Evolutionary conservation across 768 basidiomycete genomes (phyloP).

Genomic region (Heimioporus sp.): DNA sequence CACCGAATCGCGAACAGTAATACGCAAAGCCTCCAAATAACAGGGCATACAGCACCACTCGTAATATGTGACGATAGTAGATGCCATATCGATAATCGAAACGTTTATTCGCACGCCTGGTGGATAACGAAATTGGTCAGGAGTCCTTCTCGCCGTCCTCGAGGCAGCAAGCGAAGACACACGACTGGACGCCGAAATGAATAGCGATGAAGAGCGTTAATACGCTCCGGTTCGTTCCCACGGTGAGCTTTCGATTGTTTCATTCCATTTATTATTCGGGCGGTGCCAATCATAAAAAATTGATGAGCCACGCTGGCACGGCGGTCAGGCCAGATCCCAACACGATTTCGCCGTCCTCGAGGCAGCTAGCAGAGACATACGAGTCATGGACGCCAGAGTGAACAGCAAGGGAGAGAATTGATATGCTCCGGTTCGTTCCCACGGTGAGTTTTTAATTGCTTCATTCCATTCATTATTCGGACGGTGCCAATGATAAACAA

Average conservation of each 20-base stretch:
- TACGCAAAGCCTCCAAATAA: too few relatives aligned
- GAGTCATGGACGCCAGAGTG: constrained; percentile 6
- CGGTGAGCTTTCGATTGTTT: constrained; percentile 33
- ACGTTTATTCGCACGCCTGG: constrained; percentile 17
- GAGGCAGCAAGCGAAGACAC: constrained; percentile 32
- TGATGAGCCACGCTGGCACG: constrained; percentile 23
- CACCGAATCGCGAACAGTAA: too few relatives aligned
- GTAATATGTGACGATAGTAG: too few relatives aligned
- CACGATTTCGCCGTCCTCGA: constrained; percentile 33
- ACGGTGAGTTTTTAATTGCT: constrained; percentile 34
- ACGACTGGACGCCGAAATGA: constrained; percentile 8
- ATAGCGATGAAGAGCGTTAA: neutral
- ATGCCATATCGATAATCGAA: too few relatives aligned
- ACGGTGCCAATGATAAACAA: constrained; percentile 30
- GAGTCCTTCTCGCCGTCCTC: constrained; percentile 29
- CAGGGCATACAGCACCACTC: too few relatives aligned
- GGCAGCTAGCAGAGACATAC: constrained; percentile 30
- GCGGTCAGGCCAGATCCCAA: constrained; percentile 15
- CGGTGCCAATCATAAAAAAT: constrained; percentile 29
- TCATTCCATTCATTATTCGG: constrained; percentile 24
- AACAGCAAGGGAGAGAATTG: neutral
- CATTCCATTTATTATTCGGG: constrained; percentile 25
- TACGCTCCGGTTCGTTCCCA: constrained; percentile 18
- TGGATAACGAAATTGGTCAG: constrained; percentile 14
- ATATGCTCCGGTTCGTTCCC: constrained; percentile 16